A percentile compares a stretch with the other conserved stretches of the same genome.
Conservation (phyloP, 371 early-diverging fungal genomes). For the Blastocladiella emersonii region DNA sequence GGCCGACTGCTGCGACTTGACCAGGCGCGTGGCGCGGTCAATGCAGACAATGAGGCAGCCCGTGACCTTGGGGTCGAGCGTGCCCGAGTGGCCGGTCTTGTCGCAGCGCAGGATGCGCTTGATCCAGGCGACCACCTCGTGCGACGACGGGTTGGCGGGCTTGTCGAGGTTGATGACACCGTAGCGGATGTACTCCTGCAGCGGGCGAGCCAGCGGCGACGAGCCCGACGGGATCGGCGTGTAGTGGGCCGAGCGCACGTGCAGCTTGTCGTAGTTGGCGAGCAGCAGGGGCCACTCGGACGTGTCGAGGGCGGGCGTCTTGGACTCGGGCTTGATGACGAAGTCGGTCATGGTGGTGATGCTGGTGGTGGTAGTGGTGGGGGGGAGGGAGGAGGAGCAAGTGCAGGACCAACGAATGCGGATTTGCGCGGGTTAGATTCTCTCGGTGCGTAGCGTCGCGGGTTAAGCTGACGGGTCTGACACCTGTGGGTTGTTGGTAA, state of each 20-base stretch:
- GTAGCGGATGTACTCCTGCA: constrained; percentile 76
- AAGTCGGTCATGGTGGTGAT: constrained; percentile 1
- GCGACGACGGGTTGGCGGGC: constrained; percentile 98
- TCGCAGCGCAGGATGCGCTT: constrained; percentile 96
- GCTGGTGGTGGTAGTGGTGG: no score
- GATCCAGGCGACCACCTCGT: constrained; percentile 99
- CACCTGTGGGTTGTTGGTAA: no score
- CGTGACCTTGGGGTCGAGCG: constrained; percentile 99
- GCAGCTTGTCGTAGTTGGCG: constrained; percentile 97
- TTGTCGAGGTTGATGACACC: constrained; percentile 98
- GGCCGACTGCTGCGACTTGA: constrained; percentile 98
- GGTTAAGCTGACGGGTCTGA: no score
- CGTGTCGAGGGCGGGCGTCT: constrained; percentile 73
- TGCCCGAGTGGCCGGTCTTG: constrained; percentile 99
- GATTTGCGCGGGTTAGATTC: no score
- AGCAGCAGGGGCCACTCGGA: constrained; percentile 91
- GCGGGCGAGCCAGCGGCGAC: constrained; percentile 88
- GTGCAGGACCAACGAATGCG: no score
- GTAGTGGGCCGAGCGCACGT: constrained; percentile 94
- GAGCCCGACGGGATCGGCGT: constrained; percentile 94
- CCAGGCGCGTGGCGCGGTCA: constrained; percentile 97
- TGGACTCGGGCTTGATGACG: constrained; percentile 54
- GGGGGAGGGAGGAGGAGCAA: no score
- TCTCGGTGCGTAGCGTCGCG: no score
- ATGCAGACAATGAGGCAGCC: constrained; percentile 98